Evolutionary conservation across 768 basidiomycete species (phyloP), one percentile per base, ranked within the genome.

Genomic region (Termitomyces sp.): DNA sequence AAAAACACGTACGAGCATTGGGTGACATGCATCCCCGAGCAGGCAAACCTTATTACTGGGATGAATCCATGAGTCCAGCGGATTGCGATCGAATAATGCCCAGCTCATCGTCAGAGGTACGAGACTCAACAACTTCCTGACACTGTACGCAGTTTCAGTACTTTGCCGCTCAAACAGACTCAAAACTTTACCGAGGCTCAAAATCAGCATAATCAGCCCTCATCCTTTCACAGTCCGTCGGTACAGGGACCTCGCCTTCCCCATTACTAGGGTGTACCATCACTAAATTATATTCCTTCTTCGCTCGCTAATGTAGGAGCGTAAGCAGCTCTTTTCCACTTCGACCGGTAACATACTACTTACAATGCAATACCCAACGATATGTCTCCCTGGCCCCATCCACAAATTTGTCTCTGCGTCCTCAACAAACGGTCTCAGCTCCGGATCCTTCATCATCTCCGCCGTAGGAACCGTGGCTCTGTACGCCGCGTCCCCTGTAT

Each of bases 401-500:
- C 87, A 88, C 0, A 73, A 76, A 0, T 79, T 81, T 75, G 82
- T 79, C 57, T 83, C 79, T 0, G 79, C 73, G 1, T 64, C 68
- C 15, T 87, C 83, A 0, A 86, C 75, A 13, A 88, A 71, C 1
- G 66, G 57, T 58, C 69, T 73, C 30, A 88, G 73, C 6, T 83
- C 81, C 0, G 81, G 81, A 60, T 88, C 82, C 11, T 67, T 64
- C 12, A 82, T 57, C 67, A 87, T 71, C 1, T 72, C 39, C 66
- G 71, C 58, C 0, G 82, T 74, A 2, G 80, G 73, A 37, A 88
- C 72, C 31, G 79, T 72, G 5, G 82, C 81, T 52, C 86, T 78
- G 64, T 85, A 88, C 0, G 84, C 86, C 0, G 83, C 81, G 63
- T 88, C 85, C 0, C 85, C 87, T 0, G 87, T 87, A 4, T 82